These are phyloP conservation scores for Eucalyptus sp. DNA, from an alignment of 345 rosid species.

Conservation along the genomic window DNA sequence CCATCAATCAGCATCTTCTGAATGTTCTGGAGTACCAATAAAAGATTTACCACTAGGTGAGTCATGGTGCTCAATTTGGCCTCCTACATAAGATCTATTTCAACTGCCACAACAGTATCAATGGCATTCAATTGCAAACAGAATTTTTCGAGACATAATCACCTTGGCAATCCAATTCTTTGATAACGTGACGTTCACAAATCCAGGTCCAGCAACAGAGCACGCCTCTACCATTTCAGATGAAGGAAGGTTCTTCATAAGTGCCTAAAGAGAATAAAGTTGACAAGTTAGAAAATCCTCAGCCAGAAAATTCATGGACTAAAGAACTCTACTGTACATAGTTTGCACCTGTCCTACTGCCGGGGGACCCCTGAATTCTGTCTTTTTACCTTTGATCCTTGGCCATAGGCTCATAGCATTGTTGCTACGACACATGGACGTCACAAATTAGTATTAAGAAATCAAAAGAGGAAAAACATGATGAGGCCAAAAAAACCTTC, in stretches of 20 bases:
- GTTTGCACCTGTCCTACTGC: constrained; percentile 70
- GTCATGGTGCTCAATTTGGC: not conserved
- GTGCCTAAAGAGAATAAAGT: constrained; percentile 34
- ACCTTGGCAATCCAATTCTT: constrained; percentile 87
- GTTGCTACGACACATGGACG: constrained; percentile 32
- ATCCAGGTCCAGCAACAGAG: constrained; percentile 93
- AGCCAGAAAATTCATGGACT: not conserved
- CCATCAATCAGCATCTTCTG: constrained; percentile 76
- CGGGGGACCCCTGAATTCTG: constrained; percentile 60
- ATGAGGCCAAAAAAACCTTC: not conserved
- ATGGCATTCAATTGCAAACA: not conserved
- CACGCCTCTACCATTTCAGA: constrained; percentile 78
- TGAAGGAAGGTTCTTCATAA: constrained; percentile 56
- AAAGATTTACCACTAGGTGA: not conserved
- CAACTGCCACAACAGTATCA: not conserved
- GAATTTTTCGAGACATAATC: not conserved
- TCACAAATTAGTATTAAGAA: not conserved
- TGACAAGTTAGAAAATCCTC: not conserved
- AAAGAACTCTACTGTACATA: not conserved
- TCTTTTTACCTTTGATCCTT: constrained; percentile 53
- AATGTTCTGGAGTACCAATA: constrained; percentile 39
- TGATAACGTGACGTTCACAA: constrained; percentile 69
- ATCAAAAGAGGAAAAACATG: not conserved
- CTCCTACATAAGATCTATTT: not conserved
- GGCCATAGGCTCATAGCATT: constrained; percentile 91